These are phyloP conservation scores for Microdochium nivale DNA, from an alignment of 2,329 filamentous ascomycete species.

Conservation along the genomic window DNA sequence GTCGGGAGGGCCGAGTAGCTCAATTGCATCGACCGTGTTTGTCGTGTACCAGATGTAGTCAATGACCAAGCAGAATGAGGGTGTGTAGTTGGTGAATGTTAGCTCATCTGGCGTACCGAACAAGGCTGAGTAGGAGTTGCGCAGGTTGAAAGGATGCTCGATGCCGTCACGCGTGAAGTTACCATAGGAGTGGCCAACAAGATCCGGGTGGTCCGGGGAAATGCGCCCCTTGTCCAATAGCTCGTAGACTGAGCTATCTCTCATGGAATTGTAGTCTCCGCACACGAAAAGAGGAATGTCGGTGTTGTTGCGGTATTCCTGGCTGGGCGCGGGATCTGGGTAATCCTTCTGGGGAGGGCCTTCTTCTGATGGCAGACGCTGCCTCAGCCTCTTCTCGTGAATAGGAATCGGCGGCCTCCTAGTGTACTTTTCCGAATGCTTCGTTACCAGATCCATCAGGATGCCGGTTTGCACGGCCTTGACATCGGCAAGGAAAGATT, in stretches of 20 bases:
- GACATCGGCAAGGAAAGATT: constrained; percentile 82
- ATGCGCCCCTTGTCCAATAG: constrained; percentile 76
- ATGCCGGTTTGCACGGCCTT: constrained; percentile 96
- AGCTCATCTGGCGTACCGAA: constrained; percentile 77
- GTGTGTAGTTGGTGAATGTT: constrained; percentile 93
- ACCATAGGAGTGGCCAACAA: constrained; percentile 77
- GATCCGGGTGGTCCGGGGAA: constrained; percentile 68
- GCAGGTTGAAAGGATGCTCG: constrained; percentile 86
- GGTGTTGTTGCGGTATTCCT: constrained; percentile 77
- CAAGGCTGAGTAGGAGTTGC: constrained; percentile 79
- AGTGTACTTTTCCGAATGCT: constrained; percentile 77
- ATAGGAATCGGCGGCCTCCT: constrained; percentile 58
- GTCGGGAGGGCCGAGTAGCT: constrained; percentile 79
- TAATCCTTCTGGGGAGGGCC: constrained; percentile 41
- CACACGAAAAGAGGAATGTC: constrained; percentile 88
- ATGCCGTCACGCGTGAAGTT: constrained; percentile 90
- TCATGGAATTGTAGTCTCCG: constrained; percentile 91
- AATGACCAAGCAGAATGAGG: constrained; percentile 83
- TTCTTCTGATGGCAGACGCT: constrained; percentile 33
- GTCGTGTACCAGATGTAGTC: constrained; percentile 98
- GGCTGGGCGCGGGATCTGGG: constrained; percentile 66
- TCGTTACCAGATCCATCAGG: constrained; percentile 83
- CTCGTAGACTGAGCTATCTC: constrained; percentile 84
- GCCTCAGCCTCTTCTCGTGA: constrained; percentile 66
- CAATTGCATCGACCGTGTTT: constrained; percentile 76